Base-by-base conservation (phyloP, 2,329 filamentous ascomycete species). In the Sporothrix euskadiensis region DNA sequence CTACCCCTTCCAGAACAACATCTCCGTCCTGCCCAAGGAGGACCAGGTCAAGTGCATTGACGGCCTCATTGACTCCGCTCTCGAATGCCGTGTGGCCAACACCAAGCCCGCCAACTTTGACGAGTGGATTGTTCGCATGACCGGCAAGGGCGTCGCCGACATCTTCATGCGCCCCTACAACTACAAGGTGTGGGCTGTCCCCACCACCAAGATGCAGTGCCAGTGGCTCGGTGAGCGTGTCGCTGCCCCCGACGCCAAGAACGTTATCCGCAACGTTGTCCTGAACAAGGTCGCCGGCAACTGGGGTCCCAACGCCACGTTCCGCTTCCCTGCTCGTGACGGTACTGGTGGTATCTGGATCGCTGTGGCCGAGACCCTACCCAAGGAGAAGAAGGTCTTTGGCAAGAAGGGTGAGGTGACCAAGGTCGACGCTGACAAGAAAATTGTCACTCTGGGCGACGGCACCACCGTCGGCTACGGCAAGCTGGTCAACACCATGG, bases 1-100 rank as follows among this genome's bases (percentile, higher is more conserved):
- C 71, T 99, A 99, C 85, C 96, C 96, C 77, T 98, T 99, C 91
- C 96, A 99, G 87, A 99, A 98, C 90, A 99, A 99, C 88, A 95
- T 99, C 82, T 97, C 96, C 80, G 95, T 98, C 91, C 86, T 99
- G 81, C 92, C 94, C 83, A 97, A 98, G 88, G 94, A 98, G 78
- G 96, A 99, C 80, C 94, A 99, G 86, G 94, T 98, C 77, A 91
- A 89, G 81, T 97, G 93, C 83, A 91, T 99, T 80, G 94, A 98
- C 78, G 95, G 95, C 77, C 90, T 99, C 87, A 98, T 99, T 78
- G 95, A 99, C 82, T 93, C 96, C 76, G 92, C 96, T 74, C 83
- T 98, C 77, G 94, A 95, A 84, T 89, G 89, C 80, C 93, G 94
- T 79, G 93, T 97, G 65, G 87, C 93, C 80, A 95, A 90, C 85